Evolutionary conservation across 2,329 filamentous ascomycete genomes (phyloP).

Genomic region (Claviceps purpurea): DNA sequence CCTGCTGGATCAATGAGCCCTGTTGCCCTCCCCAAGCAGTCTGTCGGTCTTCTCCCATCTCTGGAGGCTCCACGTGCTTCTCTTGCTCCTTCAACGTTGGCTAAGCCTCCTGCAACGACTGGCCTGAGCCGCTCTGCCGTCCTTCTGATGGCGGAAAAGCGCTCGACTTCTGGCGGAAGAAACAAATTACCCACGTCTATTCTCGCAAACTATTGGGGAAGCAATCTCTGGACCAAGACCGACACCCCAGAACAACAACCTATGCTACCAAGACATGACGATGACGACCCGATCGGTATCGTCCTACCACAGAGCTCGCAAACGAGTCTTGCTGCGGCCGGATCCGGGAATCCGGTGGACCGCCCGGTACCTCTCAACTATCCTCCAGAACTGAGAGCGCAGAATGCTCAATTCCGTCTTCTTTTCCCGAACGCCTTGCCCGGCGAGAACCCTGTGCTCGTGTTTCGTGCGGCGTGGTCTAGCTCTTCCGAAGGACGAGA

Average conservation of each 20-base stretch:
- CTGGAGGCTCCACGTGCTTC: conserved; percentile 41
- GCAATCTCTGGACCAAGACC: conserved; percentile 52
- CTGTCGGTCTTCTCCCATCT: conserved; percentile 20
- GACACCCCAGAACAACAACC: conserved; percentile 17
- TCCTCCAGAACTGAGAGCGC: conserved; percentile 66
- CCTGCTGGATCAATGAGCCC: conserved; percentile 30
- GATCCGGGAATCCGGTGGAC: conserved; percentile 16
- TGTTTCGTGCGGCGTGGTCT: conserved; percentile 83
- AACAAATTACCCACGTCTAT: conserved; percentile 70
- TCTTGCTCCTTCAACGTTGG: conserved; percentile 70
- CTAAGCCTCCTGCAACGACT: conserved; percentile 70
- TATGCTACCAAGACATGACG: conserved; percentile 19
- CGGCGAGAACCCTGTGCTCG: conserved; percentile 73
- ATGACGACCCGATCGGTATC: conserved; percentile 29
- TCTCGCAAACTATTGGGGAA: conserved; percentile 90
- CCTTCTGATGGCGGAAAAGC: conserved; percentile 63
- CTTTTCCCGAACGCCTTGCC: conserved; percentile 70
- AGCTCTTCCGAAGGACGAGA: conserved; percentile 34
- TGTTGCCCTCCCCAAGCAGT: conserved; percentile 15
- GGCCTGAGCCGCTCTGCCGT: conserved; percentile 79
- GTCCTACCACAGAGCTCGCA: conserved; percentile 21
- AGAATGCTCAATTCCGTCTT: conserved; percentile 86
- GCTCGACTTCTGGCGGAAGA: conserved; percentile 46
- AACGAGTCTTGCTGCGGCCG: conserved; percentile 14
- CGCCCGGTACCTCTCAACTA: conserved; percentile 63